Evolutionary conservation across 108 stramenopile species (phyloP), one percentile per base, ranked within the genome.

Genomic region (Nitzschia sp.): DNA sequence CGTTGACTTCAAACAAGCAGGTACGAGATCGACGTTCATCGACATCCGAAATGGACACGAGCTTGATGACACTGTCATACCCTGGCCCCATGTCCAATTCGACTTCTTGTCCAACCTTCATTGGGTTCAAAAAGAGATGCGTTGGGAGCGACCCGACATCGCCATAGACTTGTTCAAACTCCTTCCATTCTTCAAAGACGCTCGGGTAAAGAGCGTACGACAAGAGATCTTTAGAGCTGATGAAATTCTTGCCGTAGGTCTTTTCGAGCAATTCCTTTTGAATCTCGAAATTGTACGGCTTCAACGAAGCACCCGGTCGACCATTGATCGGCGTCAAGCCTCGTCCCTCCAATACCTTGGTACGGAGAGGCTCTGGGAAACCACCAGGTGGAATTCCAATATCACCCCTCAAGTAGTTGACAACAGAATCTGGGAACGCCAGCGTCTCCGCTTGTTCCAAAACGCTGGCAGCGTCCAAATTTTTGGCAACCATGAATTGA

Each of bases 341-440:
- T 51, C 82, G 70, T 8, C 90, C 82, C 64, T 85, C 75, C 11
- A 96, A 51, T 34, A 95, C 92, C 55, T 78, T 59, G 51, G 75
- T 55, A 29, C 96, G 87, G 32, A 98, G 75, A 29, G 96, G 96
- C 68, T 98, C 97, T 1, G 97, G 96, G 81, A 98, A 98, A 28
- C 97, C 97, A 58, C 83, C 88, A 26, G 92, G 94, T 31, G 95
- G 96, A 19, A 95, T 88, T 30, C 95, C 95, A 49, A 96, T 86
- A 33, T 89, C 84, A 23, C 89, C 85, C 59, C 89, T 91, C 74
- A 98, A 92, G 81, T 90, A 98, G 67, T 97, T 92, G 32, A 98
- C 84, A 28, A 98, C 96, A 18, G 83, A 85, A 29, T 82, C 76
- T 18, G 97, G 97, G 81, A 97, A 98, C 26, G 86, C 78, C 13